Evolutionary conservation across 352 stramenopile species (phyloP).

Genomic region (Phytophthora agathidicida): DNA sequence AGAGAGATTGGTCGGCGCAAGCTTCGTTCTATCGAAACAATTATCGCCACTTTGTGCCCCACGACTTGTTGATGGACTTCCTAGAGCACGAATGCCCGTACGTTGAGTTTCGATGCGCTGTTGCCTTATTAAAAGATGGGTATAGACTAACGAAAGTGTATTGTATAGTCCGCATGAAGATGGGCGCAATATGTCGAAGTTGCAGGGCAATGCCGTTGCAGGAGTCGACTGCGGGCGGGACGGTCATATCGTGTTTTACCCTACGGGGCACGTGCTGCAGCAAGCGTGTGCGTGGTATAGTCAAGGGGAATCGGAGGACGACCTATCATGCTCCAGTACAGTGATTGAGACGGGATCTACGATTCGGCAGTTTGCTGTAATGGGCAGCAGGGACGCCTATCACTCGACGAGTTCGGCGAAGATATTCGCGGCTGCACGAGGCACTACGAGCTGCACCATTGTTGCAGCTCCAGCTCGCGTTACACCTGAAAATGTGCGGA

Average conservation of each 20-base stretch:
- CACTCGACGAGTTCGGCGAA: conserved; percentile 31
- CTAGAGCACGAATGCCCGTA: conserved; percentile 44
- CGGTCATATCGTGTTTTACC: conserved; percentile 69
- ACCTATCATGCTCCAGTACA: conserved; percentile 37
- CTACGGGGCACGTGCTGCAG: conserved; percentile 68
- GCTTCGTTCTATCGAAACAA: conserved; percentile 39
- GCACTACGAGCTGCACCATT: conserved; percentile 47
- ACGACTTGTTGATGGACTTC: conserved; percentile 45
- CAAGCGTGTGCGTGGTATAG: conserved; percentile 64
- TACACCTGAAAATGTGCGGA: conserved; percentile 19
- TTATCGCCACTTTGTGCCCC: conserved; percentile 55
- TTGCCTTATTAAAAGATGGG: not conserved
- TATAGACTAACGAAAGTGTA: not conserved
- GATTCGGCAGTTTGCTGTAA: conserved; percentile 67
- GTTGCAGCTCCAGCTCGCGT: conserved; percentile 32
- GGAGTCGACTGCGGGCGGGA: conserved; percentile 37
- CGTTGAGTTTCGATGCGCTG: conserved; percentile 12
- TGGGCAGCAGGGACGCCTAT: conserved; percentile 55
- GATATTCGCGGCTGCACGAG: conserved; percentile 50
- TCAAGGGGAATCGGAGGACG: conserved; percentile 22
- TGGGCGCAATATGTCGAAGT: conserved; percentile 41
- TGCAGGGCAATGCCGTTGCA: conserved; percentile 72
- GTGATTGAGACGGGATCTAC: conserved; percentile 55
- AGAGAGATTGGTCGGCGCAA: conserved; percentile 6
- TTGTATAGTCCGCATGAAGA: conserved; percentile 28